phyloP scores from a whole-genome alignment of 129 eudicot genomes.

The Saposhnikovia divaricata region DNA sequence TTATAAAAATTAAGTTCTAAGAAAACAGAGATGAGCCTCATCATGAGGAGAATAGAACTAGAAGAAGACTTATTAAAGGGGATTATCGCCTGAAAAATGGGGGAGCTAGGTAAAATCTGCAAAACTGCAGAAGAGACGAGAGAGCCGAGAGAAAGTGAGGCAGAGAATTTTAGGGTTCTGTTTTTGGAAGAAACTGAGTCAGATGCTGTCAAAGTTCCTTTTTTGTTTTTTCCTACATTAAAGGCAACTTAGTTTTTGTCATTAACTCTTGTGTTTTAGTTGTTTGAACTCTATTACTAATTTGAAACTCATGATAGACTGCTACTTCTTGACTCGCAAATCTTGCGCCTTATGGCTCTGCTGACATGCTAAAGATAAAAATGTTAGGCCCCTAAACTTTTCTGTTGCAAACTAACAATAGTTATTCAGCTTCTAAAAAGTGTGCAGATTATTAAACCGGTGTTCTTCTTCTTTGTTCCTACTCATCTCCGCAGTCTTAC shows the following conservation, averaged over 20 bases:
- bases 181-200: not conserved
- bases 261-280: not conserved
- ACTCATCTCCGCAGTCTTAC: too few relatives aligned
- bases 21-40: not conserved
- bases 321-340: not conserved
- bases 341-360: not conserved
- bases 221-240: not conserved
- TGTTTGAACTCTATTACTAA: not conserved
- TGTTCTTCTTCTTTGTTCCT: not conserved
- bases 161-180: not conserved
- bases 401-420: not conserved
- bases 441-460: not conserved
- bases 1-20: too few relatives aligned
- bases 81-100: not conserved
- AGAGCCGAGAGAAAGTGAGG: not conserved
- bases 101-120: not conserved
- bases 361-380: not conserved
- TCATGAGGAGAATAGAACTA: not conserved
- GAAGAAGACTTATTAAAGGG: too few relatives aligned
- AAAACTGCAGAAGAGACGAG: not conserved
- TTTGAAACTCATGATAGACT: not conserved
- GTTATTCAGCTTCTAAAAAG: not conserved
- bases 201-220: not conserved
- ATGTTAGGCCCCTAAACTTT: not conserved
- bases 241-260: not conserved